These are phyloP conservation scores for Pisolithus orientalis DNA, from an alignment of 768 basidiomycete genomes.

Conservation along the genomic window DNA sequence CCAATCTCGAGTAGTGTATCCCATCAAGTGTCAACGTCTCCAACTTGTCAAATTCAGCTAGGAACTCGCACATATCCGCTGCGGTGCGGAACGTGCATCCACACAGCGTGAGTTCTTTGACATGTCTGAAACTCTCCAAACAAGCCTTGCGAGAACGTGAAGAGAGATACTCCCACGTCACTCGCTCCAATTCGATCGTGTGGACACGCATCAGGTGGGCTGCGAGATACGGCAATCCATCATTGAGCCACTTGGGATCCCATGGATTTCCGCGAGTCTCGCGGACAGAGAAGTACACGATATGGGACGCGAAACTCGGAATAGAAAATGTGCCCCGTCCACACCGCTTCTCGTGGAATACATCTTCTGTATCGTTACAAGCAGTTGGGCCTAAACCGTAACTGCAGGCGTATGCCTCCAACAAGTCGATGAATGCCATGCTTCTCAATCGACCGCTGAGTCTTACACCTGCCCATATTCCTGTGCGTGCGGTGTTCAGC, in stretches of 20 bases:
- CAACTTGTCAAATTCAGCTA: constrained; percentile 21
- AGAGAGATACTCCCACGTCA: constrained; percentile 29
- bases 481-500: constrained; percentile 17
- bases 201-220: constrained; percentile 15
- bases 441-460: constrained; percentile 14
- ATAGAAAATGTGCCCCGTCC: constrained; percentile 25
- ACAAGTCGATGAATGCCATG: constrained; percentile 14
- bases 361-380: neutral
- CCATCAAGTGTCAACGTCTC: constrained; percentile 25
- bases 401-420: constrained; percentile 12
- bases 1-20: constrained; percentile 19
- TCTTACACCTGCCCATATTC: constrained; percentile 20
- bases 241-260: constrained; percentile 30
- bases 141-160: constrained; percentile 20
- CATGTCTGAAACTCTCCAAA: constrained; percentile 18
- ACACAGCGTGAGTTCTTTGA: constrained; percentile 15
- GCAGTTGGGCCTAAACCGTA: neutral
- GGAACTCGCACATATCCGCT: constrained; percentile 22
- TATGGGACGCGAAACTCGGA: constrained; percentile 56
- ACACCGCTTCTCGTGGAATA: constrained; percentile 29
- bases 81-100: constrained; percentile 21
- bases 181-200: constrained; percentile 22
- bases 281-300: constrained; percentile 19
- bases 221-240: constrained; percentile 20
- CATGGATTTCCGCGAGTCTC: constrained; percentile 26